These are phyloP conservation scores for Lodderomyces orthopsilosis DNA, from an alignment of 1,139 yeast genomes.

Conservation along the genomic window DNA sequence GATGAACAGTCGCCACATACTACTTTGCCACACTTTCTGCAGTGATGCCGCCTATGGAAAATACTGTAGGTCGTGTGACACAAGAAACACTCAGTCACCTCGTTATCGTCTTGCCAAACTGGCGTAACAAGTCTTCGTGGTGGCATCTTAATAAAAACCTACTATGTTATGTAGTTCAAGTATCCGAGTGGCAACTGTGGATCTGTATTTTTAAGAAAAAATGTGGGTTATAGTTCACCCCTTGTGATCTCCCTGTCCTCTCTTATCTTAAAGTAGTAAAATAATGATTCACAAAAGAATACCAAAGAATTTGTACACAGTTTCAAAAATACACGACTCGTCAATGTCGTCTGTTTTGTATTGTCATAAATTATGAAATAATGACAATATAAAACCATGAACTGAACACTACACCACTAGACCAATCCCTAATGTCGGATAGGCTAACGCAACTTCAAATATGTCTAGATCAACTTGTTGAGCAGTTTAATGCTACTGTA, in stretches of 20 bases:
- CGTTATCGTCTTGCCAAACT: slow-evolving; percentile 79
- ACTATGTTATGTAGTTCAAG: too few species aligned
- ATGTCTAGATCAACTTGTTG: slow-evolving; percentile 87
- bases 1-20: slow-evolving; percentile 69
- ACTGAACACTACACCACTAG: background rate
- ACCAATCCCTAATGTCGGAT: slow-evolving; percentile 59
- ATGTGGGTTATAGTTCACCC: too few species aligned
- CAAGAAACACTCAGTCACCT: slow-evolving; percentile 54
- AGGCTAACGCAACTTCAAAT: slow-evolving; percentile 88
- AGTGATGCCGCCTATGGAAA: slow-evolving; percentile 84
- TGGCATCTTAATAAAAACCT: too few species aligned
- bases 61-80: slow-evolving; percentile 62
- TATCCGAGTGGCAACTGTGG: background rate
- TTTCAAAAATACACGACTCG: background rate
- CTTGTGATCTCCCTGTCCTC: too few species aligned
- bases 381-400: background rate
- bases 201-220: background rate
- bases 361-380: background rate
- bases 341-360: background rate
- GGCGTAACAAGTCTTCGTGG: slow-evolving; percentile 28
- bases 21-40: slow-evolving; percentile 80
- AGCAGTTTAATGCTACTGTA: slow-evolving; percentile 87
- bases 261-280: too few species aligned
- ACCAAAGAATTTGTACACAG: background rate
- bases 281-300: background rate